Evolutionary conservation across 2,329 filamentous ascomycete genomes (phyloP), one percentile per base, ranked within the genome.

Genomic region (Lecanicillium sp.): DNA sequence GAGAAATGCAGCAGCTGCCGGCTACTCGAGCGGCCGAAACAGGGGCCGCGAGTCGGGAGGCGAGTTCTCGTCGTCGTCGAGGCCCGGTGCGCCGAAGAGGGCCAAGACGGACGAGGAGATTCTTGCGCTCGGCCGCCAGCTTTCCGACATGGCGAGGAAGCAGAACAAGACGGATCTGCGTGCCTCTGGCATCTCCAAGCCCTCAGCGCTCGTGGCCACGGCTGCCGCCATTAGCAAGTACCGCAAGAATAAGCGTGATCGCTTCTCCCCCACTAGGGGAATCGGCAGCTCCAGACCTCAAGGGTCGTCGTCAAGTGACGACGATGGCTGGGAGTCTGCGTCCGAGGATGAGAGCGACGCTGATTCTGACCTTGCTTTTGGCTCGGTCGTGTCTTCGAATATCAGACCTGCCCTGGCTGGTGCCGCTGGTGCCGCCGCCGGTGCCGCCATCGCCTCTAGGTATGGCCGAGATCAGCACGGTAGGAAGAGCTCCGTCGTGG

Each of bases 311-410:
- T 52, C 59, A 45, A 44, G 65, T 36, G 72, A 70, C 22, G 69
- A 76, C 30, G 65, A 65, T 2, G 72, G 75, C 40, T 78, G 73
- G 73, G 74, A 77, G 53, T 74, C 71, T 33, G 69, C 71, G 18
- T 73, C 69, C 5, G 69, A 72, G 11, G 64, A 65, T 33, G 68
- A 71, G 33, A 59, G 60, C 39, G 62, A 62, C 22, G 66, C 60
- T 37, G 58, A 60, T 22, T 70, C 66, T 33, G 59, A 59, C 17
- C 62, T 61, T 37, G 60, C 59, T 2, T 64, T 62, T 39, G 60
- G 60, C 5, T 48, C 48, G 2, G 42, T 47, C 19, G 48, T 52
- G n/a, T 49, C 54, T 6, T 48, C 52, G 8, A 44, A 47, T 8
- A 22, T 49, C 18, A 49, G 48, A 42, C 49, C 54, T 27, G 22